Base-by-base conservation (phyloP, 2,329 filamentous ascomycete species). In the Beauveria sp. region DNA sequence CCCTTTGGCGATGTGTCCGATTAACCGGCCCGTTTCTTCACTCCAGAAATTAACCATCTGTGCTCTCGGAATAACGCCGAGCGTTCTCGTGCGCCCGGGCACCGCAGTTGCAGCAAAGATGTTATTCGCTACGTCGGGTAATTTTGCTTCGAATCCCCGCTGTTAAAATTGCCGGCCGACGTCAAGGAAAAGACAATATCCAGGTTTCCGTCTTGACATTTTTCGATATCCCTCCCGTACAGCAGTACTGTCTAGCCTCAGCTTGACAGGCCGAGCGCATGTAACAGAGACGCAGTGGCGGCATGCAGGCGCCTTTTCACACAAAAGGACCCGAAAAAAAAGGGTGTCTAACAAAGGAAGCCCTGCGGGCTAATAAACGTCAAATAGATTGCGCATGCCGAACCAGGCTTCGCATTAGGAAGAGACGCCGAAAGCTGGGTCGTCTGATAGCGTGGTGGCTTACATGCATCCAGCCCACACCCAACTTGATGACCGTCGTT, bases 391-490 rank as follows among this genome's bases (percentile, higher is more conserved):
- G 20, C 30, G 26, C 26, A 47, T 24, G 42, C 18, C 42, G 28
- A 30, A 9, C 28, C 34, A 16, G 22, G 26, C 43, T 16, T 57
- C 43, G 8, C 42, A 38, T 46, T 30, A 47, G 26, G 22, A 43
- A 45, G 24, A 22, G 38, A 34, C 57, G 51, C 47, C 47, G 40
- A 52, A 38, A 51, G 47, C 26, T 22, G 46, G 57, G 57, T 52
- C 47, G 57, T 59, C 47, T 45, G 57, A 59, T 59, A 43, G 38
- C 34, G 24, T 43, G 55, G 55, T 50, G 56, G 46, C 47, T 38
- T 46, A 46, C 52, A 34, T 26, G 16, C 30, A 34, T 9, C 24
- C 34, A 42, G 43, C n/a, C 54, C 12, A 24, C 20, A 16, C 28
- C 18, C 55, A 50, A n/a, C 28, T 20, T 6, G n/a, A 20, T 38